Base-by-base conservation (phyloP, 495 filamentous ascomycete genomes). In the Pseudevernia furfuracea region DNA sequence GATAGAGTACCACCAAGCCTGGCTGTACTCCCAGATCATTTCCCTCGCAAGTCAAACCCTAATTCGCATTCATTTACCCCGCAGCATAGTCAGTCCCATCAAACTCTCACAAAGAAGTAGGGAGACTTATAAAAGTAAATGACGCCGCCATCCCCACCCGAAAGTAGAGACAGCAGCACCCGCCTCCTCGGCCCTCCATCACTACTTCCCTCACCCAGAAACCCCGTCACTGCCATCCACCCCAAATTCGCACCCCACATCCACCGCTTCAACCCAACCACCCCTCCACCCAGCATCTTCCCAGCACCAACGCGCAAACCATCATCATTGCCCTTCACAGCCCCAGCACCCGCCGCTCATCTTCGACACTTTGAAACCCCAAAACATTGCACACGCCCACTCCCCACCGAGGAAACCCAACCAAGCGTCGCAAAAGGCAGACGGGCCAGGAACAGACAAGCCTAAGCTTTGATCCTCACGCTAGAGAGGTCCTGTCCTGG, bases 401-500 rank as follows among this genome's bases (percentile, higher is more conserved):
- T 43, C 49, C 52, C 38, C 32, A 39, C 61, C 37, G 56, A 30
- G 67, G 67, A 34, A 58, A 55, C 56, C 61, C 41, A 41, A 65
- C 71, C 69, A 61, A 67, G 49, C 30, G 23, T 63, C 38, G 39
- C 46, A 61, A 61, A 63, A 59, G 61, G 60, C 67, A 64, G 46
- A 67, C 32, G 23, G 23, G 44, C 60, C 61, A 61, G 59, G 66
- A 41, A 73, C 83, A 78, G 91, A 95, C 89, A 94, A 92, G 91
- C 83, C 91, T 78, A 89, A 85, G 78, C 91, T 91, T 92, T 96
- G 91, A 96, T 85, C 79, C 90, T 89, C 91, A 91, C 89, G 85
- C 89, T 70, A 85, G 89, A 92, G 91, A 92, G 89, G 90, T 91
- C 91, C 91, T 81, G 77, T 70, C 69, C 69, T 70, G 64, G 57